These are phyloP conservation scores for Aspergillus alliaceus DNA, from an alignment of 2,329 filamentous ascomycete genomes.

Conservation along the genomic window DNA sequence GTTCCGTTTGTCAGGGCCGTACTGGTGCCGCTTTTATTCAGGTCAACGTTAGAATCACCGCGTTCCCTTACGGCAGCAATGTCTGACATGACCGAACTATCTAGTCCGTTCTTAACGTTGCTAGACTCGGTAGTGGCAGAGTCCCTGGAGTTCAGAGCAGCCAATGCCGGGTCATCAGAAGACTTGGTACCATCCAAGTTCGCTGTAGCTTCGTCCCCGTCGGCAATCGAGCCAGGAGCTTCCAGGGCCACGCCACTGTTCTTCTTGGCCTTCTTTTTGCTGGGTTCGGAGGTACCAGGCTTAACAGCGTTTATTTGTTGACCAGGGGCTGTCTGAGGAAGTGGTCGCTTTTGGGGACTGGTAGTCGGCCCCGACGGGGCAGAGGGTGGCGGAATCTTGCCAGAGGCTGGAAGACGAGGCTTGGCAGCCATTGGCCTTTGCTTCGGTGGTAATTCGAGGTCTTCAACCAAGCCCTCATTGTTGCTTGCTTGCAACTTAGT, in stretches of 20 bases:
- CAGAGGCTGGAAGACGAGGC: constrained; percentile 46
- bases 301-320: constrained; percentile 27
- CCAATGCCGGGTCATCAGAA: constrained; percentile 5
- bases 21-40: constrained; percentile 34
- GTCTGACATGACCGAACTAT: constrained; percentile 14
- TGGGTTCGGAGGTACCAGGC: constrained; percentile 32
- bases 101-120: constrained; percentile 14
- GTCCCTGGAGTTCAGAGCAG: constrained; percentile 49
- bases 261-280: constrained; percentile 46
- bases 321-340: constrained; percentile 26
- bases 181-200: constrained; percentile 17
- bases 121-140: constrained; percentile 11
- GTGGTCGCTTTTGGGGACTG: constrained; percentile 44
- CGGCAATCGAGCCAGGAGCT: constrained; percentile 23
- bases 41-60: constrained; percentile 14
- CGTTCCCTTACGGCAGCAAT: constrained; percentile 11
- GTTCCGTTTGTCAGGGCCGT: constrained; percentile 56
- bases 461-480: constrained; percentile 82
- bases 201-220: constrained; percentile 26
- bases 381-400: constrained; percentile 43
- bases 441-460: constrained; percentile 91
- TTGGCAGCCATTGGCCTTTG: constrained; percentile 61
- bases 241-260: constrained; percentile 35
- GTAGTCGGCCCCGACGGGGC: constrained; percentile 30
- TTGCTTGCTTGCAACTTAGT: constrained; percentile 82